Conservation (phyloP, 352 stramenopile species). For the Pythium coloratum region DNA sequence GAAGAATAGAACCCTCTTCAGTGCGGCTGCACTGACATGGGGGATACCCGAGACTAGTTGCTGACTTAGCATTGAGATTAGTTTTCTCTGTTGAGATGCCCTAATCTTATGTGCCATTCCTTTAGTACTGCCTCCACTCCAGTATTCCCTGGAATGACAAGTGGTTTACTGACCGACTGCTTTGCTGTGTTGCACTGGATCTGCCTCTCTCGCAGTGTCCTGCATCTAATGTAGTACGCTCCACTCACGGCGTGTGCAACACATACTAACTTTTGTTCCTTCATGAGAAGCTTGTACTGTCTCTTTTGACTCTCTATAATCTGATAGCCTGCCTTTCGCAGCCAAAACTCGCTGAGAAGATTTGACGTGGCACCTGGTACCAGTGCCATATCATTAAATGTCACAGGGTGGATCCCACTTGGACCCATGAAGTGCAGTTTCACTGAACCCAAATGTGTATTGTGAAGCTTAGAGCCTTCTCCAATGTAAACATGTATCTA, state of each 20-base stretch:
- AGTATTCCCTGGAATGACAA: not conserved
- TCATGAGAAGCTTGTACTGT: slow-evolving; percentile 9
- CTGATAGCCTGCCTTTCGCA: slow-evolving; percentile 9
- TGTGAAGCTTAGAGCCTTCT: slow-evolving; percentile 6
- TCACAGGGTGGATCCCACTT: slow-evolving; percentile 11
- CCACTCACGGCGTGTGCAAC: slow-evolving; percentile 4
- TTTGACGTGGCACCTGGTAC: slow-evolving; percentile 10
- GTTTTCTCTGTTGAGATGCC: slow-evolving; percentile 4
- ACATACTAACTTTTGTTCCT: slow-evolving; percentile 3
- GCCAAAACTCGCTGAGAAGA: slow-evolving; percentile 10
- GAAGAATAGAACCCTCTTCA: slow-evolving; percentile 6
- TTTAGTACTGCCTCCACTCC: slow-evolving; percentile 6
- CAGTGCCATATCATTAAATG: slow-evolving; percentile 6
- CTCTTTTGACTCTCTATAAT: slow-evolving; percentile 3
- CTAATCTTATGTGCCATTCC: slow-evolving; percentile 14
- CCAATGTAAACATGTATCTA: slow-evolving; percentile 15
- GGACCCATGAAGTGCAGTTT: slow-evolving; percentile 6
- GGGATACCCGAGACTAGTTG: slow-evolving; percentile 9
- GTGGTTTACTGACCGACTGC: not conserved
- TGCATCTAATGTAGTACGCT: slow-evolving; percentile 3
- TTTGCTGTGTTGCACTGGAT: slow-evolving; percentile 11
- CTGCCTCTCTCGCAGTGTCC: slow-evolving; percentile 12
- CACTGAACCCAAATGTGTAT: slow-evolving; percentile 11
- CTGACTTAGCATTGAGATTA: slow-evolving; percentile 15
- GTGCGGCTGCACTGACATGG: slow-evolving; percentile 1